These are phyloP conservation scores for Penicillium longicatenatum DNA, from an alignment of 495 filamentous ascomycete species.

Conservation along the genomic window DNA sequence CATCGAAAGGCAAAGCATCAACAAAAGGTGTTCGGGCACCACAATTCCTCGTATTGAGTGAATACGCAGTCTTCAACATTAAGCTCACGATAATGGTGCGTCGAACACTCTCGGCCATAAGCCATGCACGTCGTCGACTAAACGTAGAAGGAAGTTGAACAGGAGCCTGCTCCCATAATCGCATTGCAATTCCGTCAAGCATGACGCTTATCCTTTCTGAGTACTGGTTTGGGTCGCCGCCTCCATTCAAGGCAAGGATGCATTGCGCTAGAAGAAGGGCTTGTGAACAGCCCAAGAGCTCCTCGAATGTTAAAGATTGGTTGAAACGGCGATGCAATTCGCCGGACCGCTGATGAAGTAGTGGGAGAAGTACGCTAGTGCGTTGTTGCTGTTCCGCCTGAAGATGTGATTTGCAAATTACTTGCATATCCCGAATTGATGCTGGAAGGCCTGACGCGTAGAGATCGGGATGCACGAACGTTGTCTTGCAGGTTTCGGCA, in stretches of 20 bases:
- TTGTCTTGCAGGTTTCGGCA: slow-evolving; percentile 22
- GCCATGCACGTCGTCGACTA: slow-evolving; percentile 44
- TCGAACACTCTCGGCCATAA: slow-evolving; percentile 47
- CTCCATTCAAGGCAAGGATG: slow-evolving; percentile 35
- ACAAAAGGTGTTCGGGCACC: slow-evolving; percentile 41
- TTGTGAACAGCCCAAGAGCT: slow-evolving; percentile 39
- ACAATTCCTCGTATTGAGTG: slow-evolving; percentile 39
- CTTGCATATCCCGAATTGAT: slow-evolving; percentile 29
- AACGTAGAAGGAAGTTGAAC: slow-evolving; percentile 23
- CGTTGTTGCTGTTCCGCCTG: slow-evolving; percentile 1
- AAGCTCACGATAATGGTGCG: slow-evolving; percentile 43
- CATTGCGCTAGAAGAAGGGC: slow-evolving; percentile 40
- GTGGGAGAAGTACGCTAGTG: slow-evolving; percentile 20
- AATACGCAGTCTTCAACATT: slow-evolving; percentile 41
- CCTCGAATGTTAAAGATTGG: slow-evolving; percentile 31
- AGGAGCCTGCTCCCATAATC: slow-evolving; percentile 32
- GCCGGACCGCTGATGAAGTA: slow-evolving; percentile 26
- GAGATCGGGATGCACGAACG: slow-evolving; percentile 43
- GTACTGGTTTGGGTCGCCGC: slow-evolving; percentile 15
- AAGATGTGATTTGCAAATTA: slow-evolving; percentile 28
- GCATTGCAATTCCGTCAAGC: slow-evolving; percentile 22
- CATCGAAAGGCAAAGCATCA: slow-evolving; percentile 40
- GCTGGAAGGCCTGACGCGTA: slow-evolving; percentile 30
- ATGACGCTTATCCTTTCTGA: slow-evolving; percentile 26
- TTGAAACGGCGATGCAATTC: slow-evolving; percentile 17